These are phyloP conservation scores for Alternaria atra DNA, from an alignment of 2,329 filamentous ascomycete genomes.

Conservation along the genomic window DNA sequence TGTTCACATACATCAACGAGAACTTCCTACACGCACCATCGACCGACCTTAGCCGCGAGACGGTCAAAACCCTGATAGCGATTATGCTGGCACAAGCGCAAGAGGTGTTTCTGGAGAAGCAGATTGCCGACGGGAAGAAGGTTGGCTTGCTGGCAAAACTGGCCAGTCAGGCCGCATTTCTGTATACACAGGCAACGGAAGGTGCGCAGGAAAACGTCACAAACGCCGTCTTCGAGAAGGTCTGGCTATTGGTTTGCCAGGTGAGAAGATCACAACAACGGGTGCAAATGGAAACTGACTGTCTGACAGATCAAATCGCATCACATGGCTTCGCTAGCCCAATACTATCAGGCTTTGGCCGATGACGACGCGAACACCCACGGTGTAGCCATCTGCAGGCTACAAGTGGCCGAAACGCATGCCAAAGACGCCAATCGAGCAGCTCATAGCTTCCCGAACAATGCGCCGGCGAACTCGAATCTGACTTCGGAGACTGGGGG, in stretches of 20 bases:
- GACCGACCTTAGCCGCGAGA: constrained; percentile 93
- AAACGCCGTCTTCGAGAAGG: constrained; percentile 91
- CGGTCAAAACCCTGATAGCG: constrained; percentile 91
- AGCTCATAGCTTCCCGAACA: constrained; percentile 81
- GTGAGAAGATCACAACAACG: constrained; percentile 56
- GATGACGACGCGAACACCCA: constrained; percentile 90
- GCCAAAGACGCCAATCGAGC: constrained; percentile 80
- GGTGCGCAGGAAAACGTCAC: constrained; percentile 92
- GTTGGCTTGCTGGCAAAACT: constrained; percentile 90
- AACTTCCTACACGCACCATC: constrained; percentile 98
- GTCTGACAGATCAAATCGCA: constrained; percentile 73
- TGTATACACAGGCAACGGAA: constrained; percentile 88
- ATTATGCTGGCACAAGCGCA: constrained; percentile 96
- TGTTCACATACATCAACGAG: constrained; percentile 99
- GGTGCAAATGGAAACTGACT: constrained; percentile 12
- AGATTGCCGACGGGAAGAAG: constrained; percentile 92
- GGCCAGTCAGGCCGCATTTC: constrained; percentile 85
- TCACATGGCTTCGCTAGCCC: constrained; percentile 83
- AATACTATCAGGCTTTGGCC: constrained; percentile 91
- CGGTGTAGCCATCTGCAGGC: constrained; percentile 81
- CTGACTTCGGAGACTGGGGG: constrained; percentile 80
- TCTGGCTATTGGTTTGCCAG: constrained; percentile 86
- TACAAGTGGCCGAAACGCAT: constrained; percentile 80
- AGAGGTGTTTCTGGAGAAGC: constrained; percentile 97
- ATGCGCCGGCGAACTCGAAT: constrained; percentile 82